Conservation (phyloP, 805 yeast species). For the Saccharomycopsis amapae region DNA sequence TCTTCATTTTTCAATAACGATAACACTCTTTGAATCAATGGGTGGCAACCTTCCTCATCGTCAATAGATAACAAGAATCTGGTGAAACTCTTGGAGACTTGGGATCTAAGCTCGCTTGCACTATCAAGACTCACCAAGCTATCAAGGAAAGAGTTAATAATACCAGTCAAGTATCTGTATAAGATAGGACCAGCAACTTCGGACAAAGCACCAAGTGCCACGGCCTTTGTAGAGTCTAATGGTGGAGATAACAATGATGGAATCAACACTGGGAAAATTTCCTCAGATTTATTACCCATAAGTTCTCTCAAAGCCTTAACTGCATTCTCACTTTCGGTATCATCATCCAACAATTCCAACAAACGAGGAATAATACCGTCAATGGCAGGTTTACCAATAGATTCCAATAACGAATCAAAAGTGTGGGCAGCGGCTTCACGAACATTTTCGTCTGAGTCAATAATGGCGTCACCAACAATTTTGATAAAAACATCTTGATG, state of each 20-base stretch:
- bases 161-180: slow-evolving; percentile 61
- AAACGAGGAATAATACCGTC: slow-evolving; percentile 85
- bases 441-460: slow-evolving; percentile 65
- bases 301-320: slow-evolving; percentile 84
- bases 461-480: slow-evolving; percentile 71
- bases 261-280: slow-evolving; percentile 86
- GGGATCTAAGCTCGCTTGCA: slow-evolving; percentile 27
- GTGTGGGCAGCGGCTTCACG: slow-evolving; percentile 90
- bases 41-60: slow-evolving; percentile 74
- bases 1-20: slow-evolving; percentile 73
- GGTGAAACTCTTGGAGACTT: slow-evolving; percentile 50
- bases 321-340: slow-evolving; percentile 62
- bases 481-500: slow-evolving; percentile 64
- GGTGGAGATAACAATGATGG: slow-evolving; percentile 82
- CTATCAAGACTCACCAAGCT: slow-evolving; percentile 39
- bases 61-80: slow-evolving; percentile 66
- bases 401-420: slow-evolving; percentile 78
- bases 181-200: slow-evolving; percentile 84
- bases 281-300: slow-evolving; percentile 83
- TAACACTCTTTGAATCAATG: slow-evolving; percentile 74
- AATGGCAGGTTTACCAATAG: slow-evolving; percentile 76
- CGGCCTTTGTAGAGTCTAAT: slow-evolving; percentile 76
- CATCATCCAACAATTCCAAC: slow-evolving; percentile 56
- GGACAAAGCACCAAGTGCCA: slow-evolving; percentile 78
- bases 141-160: slow-evolving; percentile 67